Percentiles rank a stretch among this genome's conserved stretches.
phyloP scores from a whole-genome alignment of 202 grass and related monocot species.

The Sporobolus alterniflorus region DNA sequence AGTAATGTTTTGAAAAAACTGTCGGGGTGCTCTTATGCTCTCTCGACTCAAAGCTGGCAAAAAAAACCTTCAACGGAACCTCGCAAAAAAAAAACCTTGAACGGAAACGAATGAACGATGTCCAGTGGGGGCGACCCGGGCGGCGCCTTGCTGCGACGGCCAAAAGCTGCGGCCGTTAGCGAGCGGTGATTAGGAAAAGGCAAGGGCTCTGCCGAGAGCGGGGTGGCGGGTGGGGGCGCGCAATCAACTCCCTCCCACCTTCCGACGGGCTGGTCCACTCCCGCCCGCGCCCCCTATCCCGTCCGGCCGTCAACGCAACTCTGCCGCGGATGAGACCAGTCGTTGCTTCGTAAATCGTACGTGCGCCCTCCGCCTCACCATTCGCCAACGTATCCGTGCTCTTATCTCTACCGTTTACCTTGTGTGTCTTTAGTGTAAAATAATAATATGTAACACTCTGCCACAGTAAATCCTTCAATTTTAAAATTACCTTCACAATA shows the following conservation, averaged over 20 bases:
- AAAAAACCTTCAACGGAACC: no score
- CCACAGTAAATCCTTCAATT: no score
- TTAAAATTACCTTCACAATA: no score
- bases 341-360: background rate
- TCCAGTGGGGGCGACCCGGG: background rate
- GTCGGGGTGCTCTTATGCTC: no score
- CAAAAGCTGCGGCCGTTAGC: constrained; percentile 10
- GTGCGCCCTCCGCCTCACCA: background rate
- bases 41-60: background rate
- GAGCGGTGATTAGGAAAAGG: background rate
- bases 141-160: background rate
- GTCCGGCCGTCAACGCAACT: background rate
- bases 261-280: background rate
- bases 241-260: constrained; percentile 10
- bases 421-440: no score
- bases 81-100: background rate
- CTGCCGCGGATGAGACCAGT: background rate
- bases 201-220: constrained; percentile 26
- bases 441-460: no score
- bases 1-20: no score
- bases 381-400: background rate
- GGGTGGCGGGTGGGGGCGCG: constrained; percentile 33
- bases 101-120: background rate
- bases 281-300: background rate
- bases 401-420: background rate